A percentile compares a stretch with the other conserved stretches of the same genome.
Evolutionary conservation across 2,329 filamentous ascomycete species (phyloP).

Genomic region (Fusarium scirpi): DNA sequence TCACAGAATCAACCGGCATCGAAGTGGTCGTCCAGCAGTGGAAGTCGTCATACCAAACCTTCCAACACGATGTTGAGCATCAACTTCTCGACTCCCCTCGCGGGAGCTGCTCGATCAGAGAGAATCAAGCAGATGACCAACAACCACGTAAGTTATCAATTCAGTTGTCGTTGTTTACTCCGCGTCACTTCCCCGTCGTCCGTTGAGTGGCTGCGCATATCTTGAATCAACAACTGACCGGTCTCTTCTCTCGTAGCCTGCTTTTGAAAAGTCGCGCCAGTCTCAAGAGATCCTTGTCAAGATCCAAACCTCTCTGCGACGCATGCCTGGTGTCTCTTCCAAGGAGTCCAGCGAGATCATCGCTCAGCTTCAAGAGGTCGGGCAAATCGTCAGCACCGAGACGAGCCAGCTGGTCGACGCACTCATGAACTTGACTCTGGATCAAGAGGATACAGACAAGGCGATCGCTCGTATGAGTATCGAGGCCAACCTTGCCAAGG

Average conservation of each 20-base stretch:
- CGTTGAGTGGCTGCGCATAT: neutral
- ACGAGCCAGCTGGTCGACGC: constrained; percentile 55
- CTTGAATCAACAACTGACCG: neutral
- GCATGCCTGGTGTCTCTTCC: constrained; percentile 55
- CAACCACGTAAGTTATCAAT: constrained; percentile 52
- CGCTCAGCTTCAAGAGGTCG: constrained; percentile 53
- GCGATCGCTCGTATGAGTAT: constrained; percentile 55
- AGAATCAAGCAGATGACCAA: constrained; percentile 55
- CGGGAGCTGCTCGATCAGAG: constrained; percentile 52
- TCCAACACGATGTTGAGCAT: constrained; percentile 52
- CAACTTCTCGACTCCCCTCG: constrained; percentile 56
- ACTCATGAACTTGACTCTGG: constrained; percentile 53
- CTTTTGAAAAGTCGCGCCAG: constrained; percentile 51
- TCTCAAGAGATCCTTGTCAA: constrained; percentile 54
- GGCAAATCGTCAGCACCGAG: constrained; percentile 54
- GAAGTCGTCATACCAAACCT: constrained; percentile 27
- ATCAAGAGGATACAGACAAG: constrained; percentile 55
- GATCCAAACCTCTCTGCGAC: constrained; percentile 54
- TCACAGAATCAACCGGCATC: constrained; percentile 20
- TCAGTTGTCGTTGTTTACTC: neutral
- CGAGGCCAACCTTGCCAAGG: constrained; percentile 54
- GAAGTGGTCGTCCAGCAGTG: constrained; percentile 37
- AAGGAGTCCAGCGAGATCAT: constrained; percentile 53
- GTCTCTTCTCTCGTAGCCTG: constrained; percentile 44
- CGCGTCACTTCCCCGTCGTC: neutral